phyloP scores from a whole-genome alignment of 2,329 filamentous ascomycete species.

The Emmonsia crescens region DNA sequence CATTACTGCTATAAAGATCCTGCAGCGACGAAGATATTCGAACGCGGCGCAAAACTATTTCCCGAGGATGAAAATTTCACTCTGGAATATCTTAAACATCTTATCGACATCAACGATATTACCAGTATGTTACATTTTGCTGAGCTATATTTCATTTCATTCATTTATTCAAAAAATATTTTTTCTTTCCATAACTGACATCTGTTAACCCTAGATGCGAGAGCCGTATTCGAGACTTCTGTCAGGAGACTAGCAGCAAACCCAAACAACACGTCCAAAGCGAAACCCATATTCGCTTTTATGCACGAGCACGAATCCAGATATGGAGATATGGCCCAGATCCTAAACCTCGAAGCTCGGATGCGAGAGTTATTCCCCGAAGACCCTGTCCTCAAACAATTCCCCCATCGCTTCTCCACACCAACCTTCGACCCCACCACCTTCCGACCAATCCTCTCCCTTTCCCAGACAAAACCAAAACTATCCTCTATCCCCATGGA shows the following conservation, averaged over 20 bases:
- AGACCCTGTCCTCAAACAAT: conserved; percentile 65
- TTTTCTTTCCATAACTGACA: not conserved
- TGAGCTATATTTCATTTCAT: not conserved
- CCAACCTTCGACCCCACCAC: conserved; percentile 70
- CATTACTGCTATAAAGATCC: conserved; percentile 92
- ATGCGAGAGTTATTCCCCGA: conserved; percentile 92
- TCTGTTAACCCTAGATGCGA: conserved; percentile 54
- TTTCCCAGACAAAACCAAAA: conserved; percentile 59
- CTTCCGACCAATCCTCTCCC: conserved; percentile 74
- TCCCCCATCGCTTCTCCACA: conserved; percentile 63
- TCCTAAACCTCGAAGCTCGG: conserved; percentile 78
- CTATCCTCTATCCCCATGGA: conserved; percentile 16
- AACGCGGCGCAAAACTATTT: conserved; percentile 85
- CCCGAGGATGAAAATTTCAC: conserved; percentile 89
- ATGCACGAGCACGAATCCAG: conserved; percentile 93
- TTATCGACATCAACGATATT: conserved; percentile 83
- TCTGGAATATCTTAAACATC: conserved; percentile 88
- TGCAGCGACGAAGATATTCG: conserved; percentile 89
- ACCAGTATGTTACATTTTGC: conserved; percentile 56
- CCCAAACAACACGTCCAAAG: conserved; percentile 59
- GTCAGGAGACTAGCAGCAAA: conserved; percentile 72
- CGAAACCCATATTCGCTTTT: conserved; percentile 77
- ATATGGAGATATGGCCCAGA: conserved; percentile 84
- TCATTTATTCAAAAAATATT: not conserved
- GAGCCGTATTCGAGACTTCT: conserved; percentile 91